phyloP scores from a whole-genome alignment of 768 basidiomycete genomes.

The Dioszegia aurantiaca region DNA sequence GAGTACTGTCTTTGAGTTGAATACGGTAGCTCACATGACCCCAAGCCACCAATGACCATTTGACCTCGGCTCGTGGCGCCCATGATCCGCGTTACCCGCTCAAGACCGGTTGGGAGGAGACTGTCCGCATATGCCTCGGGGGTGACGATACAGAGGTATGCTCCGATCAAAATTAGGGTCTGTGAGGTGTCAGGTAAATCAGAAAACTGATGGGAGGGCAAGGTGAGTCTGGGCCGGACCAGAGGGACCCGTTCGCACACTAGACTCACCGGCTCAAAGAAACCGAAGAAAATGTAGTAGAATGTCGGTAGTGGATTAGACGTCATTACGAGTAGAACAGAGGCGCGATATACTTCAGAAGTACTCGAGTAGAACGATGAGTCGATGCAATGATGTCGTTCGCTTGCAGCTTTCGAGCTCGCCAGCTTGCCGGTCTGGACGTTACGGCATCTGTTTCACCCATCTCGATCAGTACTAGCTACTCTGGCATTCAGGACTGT shows the following conservation, averaged over 20 bases:
- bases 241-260: too few species aligned
- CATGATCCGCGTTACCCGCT: constrained; percentile 24
- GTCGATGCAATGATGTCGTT: too few species aligned
- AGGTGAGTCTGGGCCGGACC: too few species aligned
- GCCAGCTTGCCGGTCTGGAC: too few species aligned
- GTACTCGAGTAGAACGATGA: too few species aligned
- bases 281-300: constrained; percentile 45
- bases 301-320: constrained; percentile 22
- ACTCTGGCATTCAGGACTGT: too few species aligned
- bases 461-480: too few species aligned
- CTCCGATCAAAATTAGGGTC: constrained; percentile 42
- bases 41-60: constrained; percentile 39
- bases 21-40: constrained; percentile 41
- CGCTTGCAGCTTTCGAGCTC: too few species aligned
- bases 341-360: neutral
- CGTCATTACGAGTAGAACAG: neutral
- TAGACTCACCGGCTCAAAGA: constrained; percentile 40
- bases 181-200: constrained; percentile 8
- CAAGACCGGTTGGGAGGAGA: constrained; percentile 26
- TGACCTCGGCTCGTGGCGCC: constrained; percentile 40
- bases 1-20: too few species aligned
- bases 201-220: too few species aligned
- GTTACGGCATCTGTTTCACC: too few species aligned
- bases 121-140: constrained; percentile 36
- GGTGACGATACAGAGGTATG: constrained; percentile 40